Base-by-base conservation (phyloP, 345 rosid species). In the Salix purpurea region DNA sequence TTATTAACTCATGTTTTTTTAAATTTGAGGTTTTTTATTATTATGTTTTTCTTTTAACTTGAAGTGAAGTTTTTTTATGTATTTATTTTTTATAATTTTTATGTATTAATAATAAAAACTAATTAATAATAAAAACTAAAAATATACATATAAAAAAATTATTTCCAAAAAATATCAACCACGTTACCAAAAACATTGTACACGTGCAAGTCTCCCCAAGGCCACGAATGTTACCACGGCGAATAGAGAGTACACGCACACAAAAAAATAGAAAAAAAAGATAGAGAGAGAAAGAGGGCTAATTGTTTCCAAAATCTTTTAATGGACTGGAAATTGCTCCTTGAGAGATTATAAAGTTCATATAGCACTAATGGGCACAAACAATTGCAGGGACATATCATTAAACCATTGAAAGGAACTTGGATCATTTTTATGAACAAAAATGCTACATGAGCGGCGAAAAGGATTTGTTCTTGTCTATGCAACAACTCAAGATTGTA, bases 151-250 rank as follows among this genome's bases (percentile, higher is more conserved):
- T 40, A 2, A 10, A 40, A 9, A 42, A 42, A 42, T 42, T 1
- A 42, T 1, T 42, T 42, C 3, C 2, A 40, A 40, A 40, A 40
- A 40, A 2, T 9, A 40, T 40, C 2, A 9, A 40, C 2, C 2
- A 40, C 11, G 11, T 40, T 40, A 9, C 10, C 12, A 40, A 2
- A 36, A 34, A 34, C 5, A 5, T 34, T 34, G 2, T 36, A 36
- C 37, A 36, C 37, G 5, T 36, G 0, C 37, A 36, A 36, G 37
- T 5, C 37, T 36, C 7, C 37, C 11, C 12, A 40, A 9, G 28
- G 97, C 97, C 97, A 95, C 91, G 81, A 85, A 95, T 67, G 96
- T 90, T 73, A 95, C 97, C 1, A 97, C 97, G 74, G 94, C 94
- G 9, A 94, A 93, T 9, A 95, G 83, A 62, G 99, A 88, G 83